A percentile compares a stretch with the other conserved stretches of the same genome.
Evolutionary conservation across 2,329 filamentous ascomycete species (phyloP).

Genomic region (Cladobotryum protrusum): DNA sequence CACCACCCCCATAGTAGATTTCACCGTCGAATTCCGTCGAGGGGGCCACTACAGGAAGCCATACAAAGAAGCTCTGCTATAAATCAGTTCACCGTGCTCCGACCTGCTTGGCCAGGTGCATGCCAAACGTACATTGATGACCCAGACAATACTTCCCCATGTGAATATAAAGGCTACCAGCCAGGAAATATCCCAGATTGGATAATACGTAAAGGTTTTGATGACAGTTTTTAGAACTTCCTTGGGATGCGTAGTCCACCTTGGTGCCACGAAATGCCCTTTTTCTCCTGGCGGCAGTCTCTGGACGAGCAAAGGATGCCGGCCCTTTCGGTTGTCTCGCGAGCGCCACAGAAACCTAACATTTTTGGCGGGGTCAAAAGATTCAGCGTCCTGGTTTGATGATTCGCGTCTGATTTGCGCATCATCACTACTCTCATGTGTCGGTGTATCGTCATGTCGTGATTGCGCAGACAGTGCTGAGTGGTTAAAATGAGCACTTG

Average conservation of each 20-base stretch:
- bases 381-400: background rate
- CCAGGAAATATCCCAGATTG: conserved; percentile 38
- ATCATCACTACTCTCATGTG: conserved; percentile 6
- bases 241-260: conserved; percentile 19
- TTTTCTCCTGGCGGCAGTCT: conserved; percentile 17
- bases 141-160: conserved; percentile 23
- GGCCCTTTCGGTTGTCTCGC: conserved; percentile 38
- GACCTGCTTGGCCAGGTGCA: conserved; percentile 20
- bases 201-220: conserved; percentile 32
- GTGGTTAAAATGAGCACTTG: conserved; percentile 11
- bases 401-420: background rate
- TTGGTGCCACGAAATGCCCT: conserved; percentile 8
- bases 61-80: conserved; percentile 58
- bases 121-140: conserved; percentile 30
- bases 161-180: conserved; percentile 36
- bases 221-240: conserved; percentile 23
- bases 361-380: conserved; percentile 17
- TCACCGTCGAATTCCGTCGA: conserved; percentile 49
- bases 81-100: conserved; percentile 29
- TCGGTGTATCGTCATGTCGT: background rate
- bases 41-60: conserved; percentile 51
- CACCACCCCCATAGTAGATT: conserved; percentile 47
- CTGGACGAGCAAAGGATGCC: conserved; percentile 27
- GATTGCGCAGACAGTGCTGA: background rate
- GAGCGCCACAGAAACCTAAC: conserved; percentile 33